phyloP scores from a whole-genome alignment of 2,329 filamentous ascomycete species.

The Cryphonectria naterciae region DNA sequence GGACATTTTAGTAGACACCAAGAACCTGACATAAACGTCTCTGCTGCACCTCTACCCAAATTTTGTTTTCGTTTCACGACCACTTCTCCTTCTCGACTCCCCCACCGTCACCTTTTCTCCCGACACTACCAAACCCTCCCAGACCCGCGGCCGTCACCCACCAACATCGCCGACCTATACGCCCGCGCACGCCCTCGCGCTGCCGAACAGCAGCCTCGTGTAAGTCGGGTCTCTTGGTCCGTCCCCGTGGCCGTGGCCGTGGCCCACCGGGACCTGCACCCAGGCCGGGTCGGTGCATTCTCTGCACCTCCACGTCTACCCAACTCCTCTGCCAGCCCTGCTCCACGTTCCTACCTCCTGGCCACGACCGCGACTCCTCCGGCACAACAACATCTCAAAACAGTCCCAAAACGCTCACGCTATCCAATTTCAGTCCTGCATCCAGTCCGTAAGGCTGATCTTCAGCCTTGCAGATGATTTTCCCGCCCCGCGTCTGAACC shows the following conservation, averaged over 20 bases:
- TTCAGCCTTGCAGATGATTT: slow-evolving; percentile 48
- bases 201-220: slow-evolving; percentile 30
- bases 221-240: slow-evolving; percentile 27
- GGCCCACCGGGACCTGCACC: slow-evolving; percentile 28
- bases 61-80: slow-evolving; percentile 31
- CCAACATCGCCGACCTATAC: slow-evolving; percentile 16
- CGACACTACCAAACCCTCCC: slow-evolving; percentile 17
- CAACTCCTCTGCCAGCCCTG: slow-evolving; percentile 21
- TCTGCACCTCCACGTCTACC: slow-evolving; percentile 31
- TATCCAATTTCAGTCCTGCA: slow-evolving; percentile 36
- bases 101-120: slow-evolving; percentile 20
- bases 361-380: slow-evolving; percentile 20
- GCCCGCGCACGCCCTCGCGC: slow-evolving; percentile 14
- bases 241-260: slow-evolving; percentile 19
- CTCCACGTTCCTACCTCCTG: slow-evolving; percentile 28
- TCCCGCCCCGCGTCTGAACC: slow-evolving; percentile 31
- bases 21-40: slow-evolving; percentile 10
- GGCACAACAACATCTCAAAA: slow-evolving; percentile 34
- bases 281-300: slow-evolving; percentile 29
- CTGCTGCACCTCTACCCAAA: slow-evolving; percentile 26
- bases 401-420: slow-evolving; percentile 35
- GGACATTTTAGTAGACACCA: slow-evolving; percentile 10
- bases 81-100: slow-evolving; percentile 27
- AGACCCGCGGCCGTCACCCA: slow-evolving; percentile 13
- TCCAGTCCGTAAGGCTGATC: slow-evolving; percentile 40